A percentile compares a stretch with the other conserved stretches of the same genome.
phyloP scores from a whole-genome alignment of 1,284 basidiomycete species.

The Rhodotorula mucilaginosa region DNA sequence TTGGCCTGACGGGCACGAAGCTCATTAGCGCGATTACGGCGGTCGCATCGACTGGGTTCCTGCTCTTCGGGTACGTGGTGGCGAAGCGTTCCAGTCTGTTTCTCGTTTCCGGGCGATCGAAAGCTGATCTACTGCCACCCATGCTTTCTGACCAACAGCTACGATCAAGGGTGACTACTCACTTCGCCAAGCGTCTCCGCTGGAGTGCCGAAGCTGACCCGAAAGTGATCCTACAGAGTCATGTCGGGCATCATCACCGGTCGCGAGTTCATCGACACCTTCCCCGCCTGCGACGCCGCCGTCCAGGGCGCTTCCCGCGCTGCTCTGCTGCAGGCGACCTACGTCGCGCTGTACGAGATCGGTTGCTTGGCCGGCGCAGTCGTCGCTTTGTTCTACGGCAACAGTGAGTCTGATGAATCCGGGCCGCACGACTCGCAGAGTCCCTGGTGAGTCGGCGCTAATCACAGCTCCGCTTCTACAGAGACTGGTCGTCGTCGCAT shows the following conservation, averaged over 20 bases:
- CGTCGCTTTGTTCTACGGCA: constrained; percentile 22
- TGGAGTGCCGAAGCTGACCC: no score
- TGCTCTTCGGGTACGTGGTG: constrained; percentile 15
- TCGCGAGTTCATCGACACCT: constrained; percentile 18
- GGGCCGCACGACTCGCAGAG: no score
- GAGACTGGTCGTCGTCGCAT: constrained; percentile 21
- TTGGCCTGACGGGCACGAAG: constrained; percentile 23
- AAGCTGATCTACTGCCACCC: background rate
- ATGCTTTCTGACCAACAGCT: background rate
- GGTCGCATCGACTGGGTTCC: constrained; percentile 24
- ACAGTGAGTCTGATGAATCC: constrained; percentile 1
- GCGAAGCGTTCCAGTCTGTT: background rate
- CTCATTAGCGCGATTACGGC: constrained; percentile 28
- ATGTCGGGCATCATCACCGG: constrained; percentile 26
- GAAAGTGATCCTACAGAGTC: background rate
- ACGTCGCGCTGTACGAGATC: constrained; percentile 24
- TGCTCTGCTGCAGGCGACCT: constrained; percentile 16
- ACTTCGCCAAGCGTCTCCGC: no score
- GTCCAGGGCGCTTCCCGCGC: constrained; percentile 13
- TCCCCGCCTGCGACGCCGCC: constrained; percentile 26
- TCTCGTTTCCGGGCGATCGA: background rate
- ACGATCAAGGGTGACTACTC: constrained; percentile 16
- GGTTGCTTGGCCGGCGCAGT: constrained; percentile 25
- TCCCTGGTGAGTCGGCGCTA: no score
- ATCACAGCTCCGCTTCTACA: no score